A percentile compares a stretch with the other conserved stretches of the same genome.
phyloP scores from a whole-genome alignment of 2,329 filamentous ascomycete genomes.

The Phyllosticta citrichinensis region DNA sequence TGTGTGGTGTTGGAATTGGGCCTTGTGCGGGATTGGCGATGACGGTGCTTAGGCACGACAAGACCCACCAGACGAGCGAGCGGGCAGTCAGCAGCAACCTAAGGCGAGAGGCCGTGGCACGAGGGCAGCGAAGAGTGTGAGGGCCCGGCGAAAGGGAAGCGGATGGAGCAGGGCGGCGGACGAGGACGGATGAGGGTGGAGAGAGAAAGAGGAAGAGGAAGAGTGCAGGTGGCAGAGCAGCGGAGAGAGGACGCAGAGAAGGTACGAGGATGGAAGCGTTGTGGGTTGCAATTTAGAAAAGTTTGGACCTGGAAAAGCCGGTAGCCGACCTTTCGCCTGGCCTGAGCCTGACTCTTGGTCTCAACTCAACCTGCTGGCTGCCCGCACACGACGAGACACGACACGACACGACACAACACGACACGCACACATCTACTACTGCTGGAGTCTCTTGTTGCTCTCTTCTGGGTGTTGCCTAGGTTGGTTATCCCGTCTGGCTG shows the following conservation, averaged over 20 bases:
- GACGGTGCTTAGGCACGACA: constrained; percentile 10
- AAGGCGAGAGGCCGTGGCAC: background rate
- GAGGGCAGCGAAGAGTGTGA: background rate
- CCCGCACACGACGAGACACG: too few relatives aligned
- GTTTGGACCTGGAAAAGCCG: background rate
- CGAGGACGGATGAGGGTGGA: background rate
- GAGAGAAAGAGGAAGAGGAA: background rate
- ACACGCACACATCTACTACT: background rate
- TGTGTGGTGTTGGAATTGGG: constrained; percentile 9
- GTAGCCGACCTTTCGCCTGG: background rate
- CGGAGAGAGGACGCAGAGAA: background rate
- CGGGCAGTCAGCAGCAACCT: constrained; percentile 5
- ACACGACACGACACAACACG: too few relatives aligned
- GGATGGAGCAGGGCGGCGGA: background rate
- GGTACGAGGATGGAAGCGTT: background rate
- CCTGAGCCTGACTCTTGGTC: too few relatives aligned
- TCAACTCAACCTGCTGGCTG: background rate
- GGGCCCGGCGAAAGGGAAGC: background rate
- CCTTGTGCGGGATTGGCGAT: constrained; percentile 6
- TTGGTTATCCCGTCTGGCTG: too few relatives aligned
- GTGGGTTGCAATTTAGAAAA: background rate
- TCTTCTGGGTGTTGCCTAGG: background rate
- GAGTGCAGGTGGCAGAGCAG: background rate
- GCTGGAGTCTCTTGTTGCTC: background rate
- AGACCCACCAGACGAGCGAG: constrained; percentile 4